Base-by-base conservation (phyloP, 2,329 filamentous ascomycete species). In the Metarhizium robertsii region DNA sequence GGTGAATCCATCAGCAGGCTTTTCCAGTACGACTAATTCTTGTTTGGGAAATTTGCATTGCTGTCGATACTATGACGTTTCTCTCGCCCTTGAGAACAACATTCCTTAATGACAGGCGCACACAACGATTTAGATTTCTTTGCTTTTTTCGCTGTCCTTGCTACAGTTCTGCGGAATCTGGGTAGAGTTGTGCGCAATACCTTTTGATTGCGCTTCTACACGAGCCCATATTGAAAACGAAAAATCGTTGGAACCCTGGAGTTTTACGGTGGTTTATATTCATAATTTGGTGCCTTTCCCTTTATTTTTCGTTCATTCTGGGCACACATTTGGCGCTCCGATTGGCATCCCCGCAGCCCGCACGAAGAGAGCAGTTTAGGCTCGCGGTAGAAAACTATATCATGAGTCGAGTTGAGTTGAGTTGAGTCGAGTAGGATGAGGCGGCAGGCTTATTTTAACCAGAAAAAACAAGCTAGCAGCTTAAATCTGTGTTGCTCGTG, bases 1-100 rank as follows among this genome's bases (percentile, higher is more conserved):
- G 94, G 94, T 65, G 94, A 99, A 76, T 96, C 90, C 66, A 96
- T 99, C 73, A 96, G 91, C 69, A 90, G 94, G 58, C 80, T 99
- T 53, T 99, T 99, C 61, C 69, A 73, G 62, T 69, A 71, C 57
- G 58, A 61, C 61, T 67, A 50, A 61, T 13, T 11, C 13, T 38
- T 16, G 25, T 14, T 18, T 13, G 13, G 25, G 6, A n/a, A 25
- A 8, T 42, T 30, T 30, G 32, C 43, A 25, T 11, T 14, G 30
- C n/a, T 8, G 46, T 18, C 53, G 38, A 40, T 42, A 14, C 34
- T 20, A 6, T 40, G 10, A 14, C 25, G 14, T 6, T 51, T 16
- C n/a, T 40, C 7, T 20, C 34, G 16, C 18, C 20, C 20, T 34
- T 34, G 32, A 34, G 32, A 34, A 34, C 6, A 32, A 20, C 16